Base-by-base conservation (phyloP, 805 yeast species). In the Henningerozyma blattae region DNA sequence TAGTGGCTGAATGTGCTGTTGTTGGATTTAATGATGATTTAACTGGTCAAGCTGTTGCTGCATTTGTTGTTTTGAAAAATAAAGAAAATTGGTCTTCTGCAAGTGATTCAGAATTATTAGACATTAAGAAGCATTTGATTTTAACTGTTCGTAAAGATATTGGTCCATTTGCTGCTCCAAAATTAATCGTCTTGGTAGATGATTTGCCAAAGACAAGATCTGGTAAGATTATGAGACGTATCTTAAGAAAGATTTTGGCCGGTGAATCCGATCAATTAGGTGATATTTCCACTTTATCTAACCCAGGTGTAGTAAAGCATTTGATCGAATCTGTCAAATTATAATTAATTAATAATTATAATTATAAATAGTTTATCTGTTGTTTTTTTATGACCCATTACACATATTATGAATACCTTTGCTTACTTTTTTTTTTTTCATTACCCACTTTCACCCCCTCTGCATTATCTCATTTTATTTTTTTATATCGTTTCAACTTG, bases 21-120 rank as follows among this genome's bases (percentile, higher is more conserved):
- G 94, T 89, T 37, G 97, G 97, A 41, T 75, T 84, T 47, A 72
- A 78, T 41, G 97, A 91, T 59, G 98, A 91, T 51, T 70, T 91
- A 54, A 91, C 97, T 26, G 97, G 97, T 46, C 96, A 89, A 68
- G 95, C 97, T 9, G 94, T 89, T 43, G 80, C 86, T 48, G 97
- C 97, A 14, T 91, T 81, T 54, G 96, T 91, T 32, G 72, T 91
- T 28, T 70, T 91, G 57, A 84, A 84, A 64, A 35, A 42, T 10
- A 70, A 52, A 45, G 32, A 60, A 48, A 31, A 45, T 36, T 50
- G 54, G 50, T 34, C 42, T 3, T 43, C 44, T 33, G 47, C 58
- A 1, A 43, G 54, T 30, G 56, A 55, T 31, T 71, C 62, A 25
- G 79, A 74, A 46, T 55, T 70, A 20, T 58, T 57, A 28, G 70